phyloP scores from a whole-genome alignment of 768 basidiomycete species.

The Leccinum subgranulosum region DNA sequence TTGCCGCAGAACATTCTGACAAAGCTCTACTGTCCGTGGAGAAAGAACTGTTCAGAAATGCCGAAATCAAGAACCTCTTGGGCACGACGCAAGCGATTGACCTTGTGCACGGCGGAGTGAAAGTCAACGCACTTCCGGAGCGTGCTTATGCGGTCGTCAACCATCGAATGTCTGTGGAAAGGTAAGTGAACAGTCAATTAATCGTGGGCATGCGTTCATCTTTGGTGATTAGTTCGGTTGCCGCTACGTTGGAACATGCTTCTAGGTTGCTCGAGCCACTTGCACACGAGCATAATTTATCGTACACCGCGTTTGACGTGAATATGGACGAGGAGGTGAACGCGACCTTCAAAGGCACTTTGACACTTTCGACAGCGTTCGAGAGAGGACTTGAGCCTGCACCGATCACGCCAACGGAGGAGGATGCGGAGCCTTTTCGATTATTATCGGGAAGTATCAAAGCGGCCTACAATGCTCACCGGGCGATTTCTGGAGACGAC shows the following conservation, averaged over 20 bases:
- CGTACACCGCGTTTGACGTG: constrained; percentile 55
- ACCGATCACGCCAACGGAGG: constrained; percentile 50
- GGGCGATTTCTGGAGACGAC: constrained; percentile 33
- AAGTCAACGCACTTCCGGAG: constrained; percentile 80
- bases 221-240: constrained; percentile 32
- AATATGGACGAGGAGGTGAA: constrained; percentile 31
- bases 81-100: constrained; percentile 80
- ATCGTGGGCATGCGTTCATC: neutral
- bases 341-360: constrained; percentile 39
- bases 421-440: constrained; percentile 37
- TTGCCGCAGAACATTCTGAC: constrained; percentile 46
- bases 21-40: constrained; percentile 51
- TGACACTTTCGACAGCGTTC: constrained; percentile 50
- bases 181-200: constrained; percentile 32
- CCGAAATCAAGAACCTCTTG: constrained; percentile 42
- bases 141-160: constrained; percentile 66
- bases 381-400: constrained; percentile 58
- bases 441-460: constrained; percentile 65
- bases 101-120: constrained; percentile 63
- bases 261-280: constrained; percentile 41
- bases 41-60: constrained; percentile 39
- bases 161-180: constrained; percentile 64
- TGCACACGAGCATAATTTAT: constrained; percentile 53
- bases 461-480: constrained; percentile 53
- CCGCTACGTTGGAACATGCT: constrained; percentile 44